phyloP scores from a whole-genome alignment of 2,329 filamentous ascomycete genomes.

The Cadophora sp. region DNA sequence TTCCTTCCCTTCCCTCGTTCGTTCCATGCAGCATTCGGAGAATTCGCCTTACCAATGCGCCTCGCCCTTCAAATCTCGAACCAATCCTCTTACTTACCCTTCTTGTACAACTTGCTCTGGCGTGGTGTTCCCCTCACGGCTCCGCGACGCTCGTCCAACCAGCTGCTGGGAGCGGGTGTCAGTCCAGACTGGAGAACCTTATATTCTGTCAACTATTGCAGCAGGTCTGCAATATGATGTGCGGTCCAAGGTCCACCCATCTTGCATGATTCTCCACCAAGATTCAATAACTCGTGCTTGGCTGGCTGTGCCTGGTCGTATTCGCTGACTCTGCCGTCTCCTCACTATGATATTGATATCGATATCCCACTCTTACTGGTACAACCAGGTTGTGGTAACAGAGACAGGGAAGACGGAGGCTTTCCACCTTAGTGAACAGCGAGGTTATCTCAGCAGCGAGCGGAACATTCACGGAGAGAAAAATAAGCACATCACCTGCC shows the following conservation, averaged over 20 bases:
- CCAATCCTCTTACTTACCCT: slow-evolving; percentile 6
- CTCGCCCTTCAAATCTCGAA: neutral
- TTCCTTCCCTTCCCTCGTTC: neutral
- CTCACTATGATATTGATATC: neutral
- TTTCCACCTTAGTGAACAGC: neutral
- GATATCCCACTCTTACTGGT: neutral
- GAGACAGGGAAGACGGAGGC: neutral
- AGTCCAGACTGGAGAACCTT: neutral
- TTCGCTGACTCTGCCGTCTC: neutral
- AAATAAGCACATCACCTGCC: slow-evolving; percentile 7
- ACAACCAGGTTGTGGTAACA: neutral
- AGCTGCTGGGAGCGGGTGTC: neutral
- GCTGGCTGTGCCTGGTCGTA: neutral
- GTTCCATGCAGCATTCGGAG: neutral
- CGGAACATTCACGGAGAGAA: neutral
- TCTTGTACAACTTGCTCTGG: neutral
- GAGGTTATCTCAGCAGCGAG: neutral
- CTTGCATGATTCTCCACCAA: slow-evolving; percentile 1
- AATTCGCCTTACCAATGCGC: slow-evolving; percentile 3
- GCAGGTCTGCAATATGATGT: neutral
- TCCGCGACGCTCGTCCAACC: neutral
- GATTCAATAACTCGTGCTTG: neutral
- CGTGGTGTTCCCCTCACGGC: neutral
- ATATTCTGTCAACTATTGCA: slow-evolving; percentile 2
- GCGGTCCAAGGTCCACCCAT: neutral